Evolutionary conservation across 768 basidiomycete species (phyloP), one percentile per base, ranked within the genome.

Genomic region (Termitomyces sp.): DNA sequence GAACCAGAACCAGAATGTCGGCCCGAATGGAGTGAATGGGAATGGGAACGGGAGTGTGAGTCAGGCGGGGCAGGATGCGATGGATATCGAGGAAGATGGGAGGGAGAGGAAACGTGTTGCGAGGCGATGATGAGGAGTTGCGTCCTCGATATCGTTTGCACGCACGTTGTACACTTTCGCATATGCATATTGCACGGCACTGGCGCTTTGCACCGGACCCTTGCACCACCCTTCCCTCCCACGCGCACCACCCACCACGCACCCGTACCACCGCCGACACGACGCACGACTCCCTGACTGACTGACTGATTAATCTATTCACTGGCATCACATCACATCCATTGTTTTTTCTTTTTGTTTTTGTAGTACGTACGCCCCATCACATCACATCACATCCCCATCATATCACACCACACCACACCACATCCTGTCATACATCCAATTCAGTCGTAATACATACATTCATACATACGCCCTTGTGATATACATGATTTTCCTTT

Each of bases 51-150:
- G n/a, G 32, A 49, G 13, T n/a, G 10, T 10, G 32, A 33, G 8
- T 22, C 20, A 32, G 32, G 10, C 12, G 30, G 66, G 26, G 45
- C 69, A 53, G 65, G 60, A 68, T 24, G 48, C 69, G 52, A 65
- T 71, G 82, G 88, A 91, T 43, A 75, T 90, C 18, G 90, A 92
- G 63, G 90, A 91, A 53, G 88, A 88, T 14, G 79, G 79, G 2
- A 78, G 88, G 55, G 89, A 91, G 66, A 75, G 90, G 65, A 92
- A 92, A 66, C 80, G 90, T 48, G 79, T 88, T 35, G 78, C 87
- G 10, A 77, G 89, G 64, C 76, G 89, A 61, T 90, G 67, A 75
- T 30, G 26, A 1, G 2, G 42, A 1, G 3, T 12, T 20, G 42
- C 12, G 20, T 4, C 6, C 22, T 9, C 3, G 43, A 13, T 24